A percentile compares a stretch with the other conserved stretches of the same genome.
phyloP scores from a whole-genome alignment of 768 basidiomycete genomes.

The Suillus subluteus region DNA sequence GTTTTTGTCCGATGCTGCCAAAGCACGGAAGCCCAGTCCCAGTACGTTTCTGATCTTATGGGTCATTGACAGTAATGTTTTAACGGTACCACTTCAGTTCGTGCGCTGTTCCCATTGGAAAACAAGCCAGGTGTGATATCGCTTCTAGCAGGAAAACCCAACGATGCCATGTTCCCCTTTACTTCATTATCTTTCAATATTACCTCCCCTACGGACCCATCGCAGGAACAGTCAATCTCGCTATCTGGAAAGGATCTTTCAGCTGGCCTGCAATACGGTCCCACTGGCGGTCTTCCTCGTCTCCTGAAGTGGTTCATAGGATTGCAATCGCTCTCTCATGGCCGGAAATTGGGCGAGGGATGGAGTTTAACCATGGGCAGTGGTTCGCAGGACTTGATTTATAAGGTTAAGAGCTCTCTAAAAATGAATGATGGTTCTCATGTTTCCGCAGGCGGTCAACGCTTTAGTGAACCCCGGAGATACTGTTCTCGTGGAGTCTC shows the following conservation, averaged over 20 bases:
- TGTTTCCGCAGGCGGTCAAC: constrained; percentile 57
- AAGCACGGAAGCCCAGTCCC: constrained; percentile 62
- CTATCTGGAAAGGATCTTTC: constrained; percentile 64
- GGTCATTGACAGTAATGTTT: constrained; percentile 7
- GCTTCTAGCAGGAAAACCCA: constrained; percentile 90
- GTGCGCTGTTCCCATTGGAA: constrained; percentile 79
- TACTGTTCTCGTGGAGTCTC: constrained; percentile 78
- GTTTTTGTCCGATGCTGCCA: constrained; percentile 68
- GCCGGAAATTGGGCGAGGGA: constrained; percentile 58
- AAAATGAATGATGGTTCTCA: constrained; percentile 9
- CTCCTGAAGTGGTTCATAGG: constrained; percentile 70
- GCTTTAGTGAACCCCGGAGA: constrained; percentile 81
- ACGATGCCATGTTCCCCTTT: constrained; percentile 90
- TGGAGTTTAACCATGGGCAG: constrained; percentile 81
- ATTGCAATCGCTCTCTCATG: constrained; percentile 74
- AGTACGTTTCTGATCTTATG: constrained; percentile 43
- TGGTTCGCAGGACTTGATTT: constrained; percentile 89
- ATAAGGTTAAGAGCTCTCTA: constrained; percentile 57
- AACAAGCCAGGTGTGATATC: constrained; percentile 77
- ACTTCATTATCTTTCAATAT: constrained; percentile 72
- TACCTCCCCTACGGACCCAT: constrained; percentile 49
- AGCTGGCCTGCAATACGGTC: constrained; percentile 75
- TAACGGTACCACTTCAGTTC: constrained; percentile 44
- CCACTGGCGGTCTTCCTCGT: constrained; percentile 68
- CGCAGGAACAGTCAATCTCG: constrained; percentile 50